Evolutionary conservation across 495 filamentous ascomycete genomes (phyloP).

Genomic region (Penicillium fimorum): DNA sequence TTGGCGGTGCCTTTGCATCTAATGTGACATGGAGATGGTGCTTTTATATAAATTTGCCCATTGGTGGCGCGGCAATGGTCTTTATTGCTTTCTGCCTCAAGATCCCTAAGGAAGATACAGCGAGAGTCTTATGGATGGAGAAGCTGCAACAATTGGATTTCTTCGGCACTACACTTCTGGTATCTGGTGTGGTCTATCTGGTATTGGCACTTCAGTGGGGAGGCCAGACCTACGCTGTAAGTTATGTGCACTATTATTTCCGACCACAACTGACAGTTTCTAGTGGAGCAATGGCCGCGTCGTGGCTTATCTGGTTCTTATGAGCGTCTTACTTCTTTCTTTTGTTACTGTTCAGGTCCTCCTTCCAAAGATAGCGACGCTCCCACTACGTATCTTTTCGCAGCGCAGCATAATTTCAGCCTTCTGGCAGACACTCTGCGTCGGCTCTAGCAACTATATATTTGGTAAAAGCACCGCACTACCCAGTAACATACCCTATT

Average conservation of each 20-base stretch:
- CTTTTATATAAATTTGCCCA: not conserved
- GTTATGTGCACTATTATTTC: not conserved
- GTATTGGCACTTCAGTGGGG: not conserved
- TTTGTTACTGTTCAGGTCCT: not conserved
- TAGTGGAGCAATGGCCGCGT: not conserved
- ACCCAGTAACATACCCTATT: no score
- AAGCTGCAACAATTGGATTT: not conserved
- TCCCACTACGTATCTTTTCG: not conserved
- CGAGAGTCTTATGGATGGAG: rapidly evolving
- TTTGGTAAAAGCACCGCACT: not conserved
- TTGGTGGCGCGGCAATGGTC: not conserved
- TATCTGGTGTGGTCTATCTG: not conserved
- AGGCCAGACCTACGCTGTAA: not conserved
- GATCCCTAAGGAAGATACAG: not conserved
- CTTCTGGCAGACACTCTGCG: not conserved
- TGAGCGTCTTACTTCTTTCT: not conserved
- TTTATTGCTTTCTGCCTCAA: not conserved
- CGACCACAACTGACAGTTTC: not conserved
- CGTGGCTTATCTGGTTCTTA: not conserved
- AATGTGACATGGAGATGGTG: not conserved
- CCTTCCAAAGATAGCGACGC: not conserved
- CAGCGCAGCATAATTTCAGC: not conserved
- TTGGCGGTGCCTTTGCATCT: not conserved
- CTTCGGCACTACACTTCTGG: not conserved
- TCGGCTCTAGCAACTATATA: not conserved